Percentiles rank a stretch among this genome's conserved stretches.
Conservation (phyloP, 805 yeast species). For the Cyberlindnera euphorbiiphila region DNA sequence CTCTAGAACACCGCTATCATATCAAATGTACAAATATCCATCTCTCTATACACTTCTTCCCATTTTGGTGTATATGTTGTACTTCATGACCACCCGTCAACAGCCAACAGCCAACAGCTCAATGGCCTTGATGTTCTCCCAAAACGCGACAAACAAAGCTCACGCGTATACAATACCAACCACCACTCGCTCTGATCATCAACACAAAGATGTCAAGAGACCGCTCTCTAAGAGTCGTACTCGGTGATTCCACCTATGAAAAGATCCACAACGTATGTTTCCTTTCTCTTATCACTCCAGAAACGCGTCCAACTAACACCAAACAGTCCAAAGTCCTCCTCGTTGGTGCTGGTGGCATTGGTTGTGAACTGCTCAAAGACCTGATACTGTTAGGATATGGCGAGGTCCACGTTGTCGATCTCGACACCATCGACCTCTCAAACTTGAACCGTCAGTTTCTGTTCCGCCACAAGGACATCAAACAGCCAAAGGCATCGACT, state of each 20-base stretch:
- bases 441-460: conserved; percentile 91
- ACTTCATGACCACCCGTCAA: too few species aligned
- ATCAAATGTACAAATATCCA: too few species aligned
- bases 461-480: conserved; percentile 85
- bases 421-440: conserved; percentile 91
- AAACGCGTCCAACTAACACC: conserved; percentile 1
- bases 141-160: neutral
- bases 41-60: too few species aligned
- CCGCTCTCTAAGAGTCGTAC: conserved; percentile 15
- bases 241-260: conserved; percentile 14
- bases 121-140: too few species aligned
- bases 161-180: neutral
- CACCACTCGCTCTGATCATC: too few species aligned
- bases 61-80: too few species aligned
- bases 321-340: conserved; percentile 55
- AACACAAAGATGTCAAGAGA: conserved; percentile 17
- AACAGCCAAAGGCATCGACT: conserved; percentile 79
- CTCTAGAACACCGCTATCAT: too few species aligned
- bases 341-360: conserved; percentile 97
- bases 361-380: conserved; percentile 85
- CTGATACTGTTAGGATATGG: conserved; percentile 76
- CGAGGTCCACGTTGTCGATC: conserved; percentile 86
- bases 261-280: conserved; percentile 16
- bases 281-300: neutral
- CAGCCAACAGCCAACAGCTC: too few species aligned